These are phyloP conservation scores for Naganishia vaughanmartiniae DNA, from an alignment of 768 basidiomycete species.

Conservation along the genomic window DNA sequence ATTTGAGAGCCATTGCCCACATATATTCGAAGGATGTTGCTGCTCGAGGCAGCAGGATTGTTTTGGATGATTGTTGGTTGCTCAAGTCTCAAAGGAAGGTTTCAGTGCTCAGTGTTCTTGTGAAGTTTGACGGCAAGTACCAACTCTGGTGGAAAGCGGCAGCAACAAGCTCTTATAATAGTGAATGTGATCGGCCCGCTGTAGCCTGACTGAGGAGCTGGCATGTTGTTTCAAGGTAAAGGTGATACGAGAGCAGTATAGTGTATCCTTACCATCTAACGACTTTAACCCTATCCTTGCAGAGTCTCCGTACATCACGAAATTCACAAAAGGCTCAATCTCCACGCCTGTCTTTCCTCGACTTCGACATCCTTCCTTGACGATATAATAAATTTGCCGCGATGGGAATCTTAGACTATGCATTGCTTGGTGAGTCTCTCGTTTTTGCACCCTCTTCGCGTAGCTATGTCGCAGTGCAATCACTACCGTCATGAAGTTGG, in stretches of 20 bases:
- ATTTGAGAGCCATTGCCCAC: no score
- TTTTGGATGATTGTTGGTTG: neutral
- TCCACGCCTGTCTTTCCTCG: neutral
- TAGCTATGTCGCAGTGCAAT: neutral
- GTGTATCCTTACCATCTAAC: neutral
- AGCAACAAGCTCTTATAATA: neutral
- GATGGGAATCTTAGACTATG: conserved; percentile 32
- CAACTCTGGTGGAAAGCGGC: neutral
- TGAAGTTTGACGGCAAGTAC: neutral
- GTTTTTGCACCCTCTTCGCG: neutral
- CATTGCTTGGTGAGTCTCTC: conserved; percentile 24
- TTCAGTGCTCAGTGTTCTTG: neutral
- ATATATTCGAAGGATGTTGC: no score
- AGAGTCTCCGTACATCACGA: no score
- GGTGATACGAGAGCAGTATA: neutral
- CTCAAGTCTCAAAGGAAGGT: neutral
- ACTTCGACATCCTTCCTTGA: neutral
- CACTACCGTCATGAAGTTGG: neutral
- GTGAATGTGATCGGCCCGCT: neutral
- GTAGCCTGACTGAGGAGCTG: neutral
- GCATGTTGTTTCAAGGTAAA: neutral
- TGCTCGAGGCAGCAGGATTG: no score
- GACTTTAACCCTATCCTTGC: neutral
- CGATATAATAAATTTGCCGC: neutral
- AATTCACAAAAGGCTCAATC: no score